Percentiles rank a stretch among this genome's conserved stretches.
Conservation (phyloP, 2,329 filamentous ascomycete species). For the Diaporthe helianthi region DNA sequence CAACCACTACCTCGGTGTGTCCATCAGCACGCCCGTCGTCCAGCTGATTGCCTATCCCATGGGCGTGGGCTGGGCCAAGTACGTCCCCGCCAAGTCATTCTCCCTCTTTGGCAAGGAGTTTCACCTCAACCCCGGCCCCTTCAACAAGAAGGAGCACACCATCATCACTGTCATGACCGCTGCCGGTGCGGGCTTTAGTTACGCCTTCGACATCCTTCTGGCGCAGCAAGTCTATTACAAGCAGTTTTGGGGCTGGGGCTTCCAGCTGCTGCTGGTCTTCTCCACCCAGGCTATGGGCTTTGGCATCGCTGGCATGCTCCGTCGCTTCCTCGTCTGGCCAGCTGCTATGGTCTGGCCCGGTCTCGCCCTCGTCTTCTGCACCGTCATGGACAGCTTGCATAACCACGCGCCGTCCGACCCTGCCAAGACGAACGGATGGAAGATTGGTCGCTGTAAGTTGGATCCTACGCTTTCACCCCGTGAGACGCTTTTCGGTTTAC, state of each 20-base stretch:
- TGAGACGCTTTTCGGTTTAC: background rate
- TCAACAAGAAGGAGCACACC: constrained; percentile 33
- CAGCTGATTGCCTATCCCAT: constrained; percentile 31
- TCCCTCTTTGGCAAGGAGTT: constrained; percentile 21
- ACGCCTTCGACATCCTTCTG: constrained; percentile 39
- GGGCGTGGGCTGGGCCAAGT: constrained; percentile 17
- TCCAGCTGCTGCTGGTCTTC: constrained; percentile 42
- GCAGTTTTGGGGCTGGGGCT: constrained; percentile 43
- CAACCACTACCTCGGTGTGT: constrained; percentile 31
- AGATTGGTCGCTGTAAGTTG: constrained; percentile 23
- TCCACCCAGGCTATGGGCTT: constrained; percentile 45
- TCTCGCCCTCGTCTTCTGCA: constrained; percentile 43
- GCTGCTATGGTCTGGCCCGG: constrained; percentile 44
- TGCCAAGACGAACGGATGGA: constrained; percentile 29
- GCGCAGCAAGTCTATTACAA: constrained; percentile 44
- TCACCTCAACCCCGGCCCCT: constrained; percentile 27
- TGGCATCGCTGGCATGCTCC: constrained; percentile 44
- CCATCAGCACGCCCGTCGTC: constrained; percentile 29
- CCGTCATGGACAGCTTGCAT: constrained; percentile 45
- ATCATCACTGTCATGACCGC: constrained; percentile 32
- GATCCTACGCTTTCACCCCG: too few relatives aligned
- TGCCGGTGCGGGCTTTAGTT: constrained; percentile 35
- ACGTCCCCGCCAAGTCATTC: constrained; percentile 28
- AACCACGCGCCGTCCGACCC: constrained; percentile 31
- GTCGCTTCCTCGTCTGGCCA: constrained; percentile 47